Evolutionary conservation across 2,329 filamentous ascomycete genomes (phyloP), one percentile per base, ranked within the genome.

Genomic region (Didymella segeticola): DNA sequence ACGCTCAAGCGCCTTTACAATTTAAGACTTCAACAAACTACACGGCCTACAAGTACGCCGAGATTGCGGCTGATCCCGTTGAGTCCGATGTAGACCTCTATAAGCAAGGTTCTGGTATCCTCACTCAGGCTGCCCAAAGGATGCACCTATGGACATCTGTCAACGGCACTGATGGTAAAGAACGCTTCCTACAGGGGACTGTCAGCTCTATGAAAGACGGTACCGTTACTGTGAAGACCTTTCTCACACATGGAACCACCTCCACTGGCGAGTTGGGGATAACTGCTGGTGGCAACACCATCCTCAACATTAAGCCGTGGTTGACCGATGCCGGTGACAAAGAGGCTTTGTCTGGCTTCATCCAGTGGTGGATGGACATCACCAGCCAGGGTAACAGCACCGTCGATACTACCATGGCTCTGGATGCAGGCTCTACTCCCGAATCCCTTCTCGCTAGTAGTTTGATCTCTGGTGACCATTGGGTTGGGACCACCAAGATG

Each of bases 241-340:
- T 63, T 51, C 53, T 64, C 20, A 66, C 63, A 5, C 61, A 66
- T 51, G 60, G 60, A 27, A 53, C 57, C 5, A 61, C 62, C n/a
- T 64, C 62, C 2, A 45, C 51, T 19, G 63, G 63, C 30, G 49
- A 45, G 20, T 56, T 66, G 6, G 62, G 61, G 20, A 62, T 69
- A 23, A 63, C 63, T 15, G 29, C 54, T 17, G 52, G 55, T 1
- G 68, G 72, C 14, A 63, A 72, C 39, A 74, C 76, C 48, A 66
- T 75, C 23, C 66, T 82, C 49, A 74, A 72, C 25, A 68, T 80
- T 43, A 79, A 79, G 64, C 67, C 80, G 11, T 82, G 81, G 68
- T 73, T 83, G 10, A 80, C 38, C 45, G 43, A 48, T 15, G 26
- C 50, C n/a, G 36, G 51, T 51, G 52, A 55, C 15, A 55, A 43